Percentiles rank a stretch among this genome's conserved stretches.
Evolutionary conservation across 192 early-diverging fungal species (phyloP).

Genomic region (Coemansia sp.): DNA sequence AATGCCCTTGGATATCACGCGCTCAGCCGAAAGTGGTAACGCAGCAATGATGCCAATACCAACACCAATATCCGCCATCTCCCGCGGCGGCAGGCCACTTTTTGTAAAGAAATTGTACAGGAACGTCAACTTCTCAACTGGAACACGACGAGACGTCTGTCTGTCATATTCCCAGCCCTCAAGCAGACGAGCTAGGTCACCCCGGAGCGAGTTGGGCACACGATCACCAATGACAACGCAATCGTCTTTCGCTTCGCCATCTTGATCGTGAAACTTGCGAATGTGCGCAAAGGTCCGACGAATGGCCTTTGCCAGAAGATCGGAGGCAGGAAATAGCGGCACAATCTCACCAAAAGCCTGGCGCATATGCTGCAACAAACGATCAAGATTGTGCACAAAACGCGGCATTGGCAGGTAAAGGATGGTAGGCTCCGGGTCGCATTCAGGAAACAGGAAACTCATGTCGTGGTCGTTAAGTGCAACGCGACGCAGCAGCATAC

Average conservation of each 20-base stretch:
- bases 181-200: conserved; percentile 30
- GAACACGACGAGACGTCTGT: conserved; percentile 34
- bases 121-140: conserved; percentile 37
- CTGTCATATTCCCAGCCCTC: conserved; percentile 49
- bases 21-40: conserved; percentile 31
- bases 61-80: conserved; percentile 43
- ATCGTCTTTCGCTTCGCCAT: conserved; percentile 2
- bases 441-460: conserved; percentile 47
- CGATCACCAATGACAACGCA: conserved; percentile 17
- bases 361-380: conserved; percentile 37
- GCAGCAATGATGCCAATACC: conserved; percentile 39
- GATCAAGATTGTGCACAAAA: conserved; percentile 46
- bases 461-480: conserved; percentile 47
- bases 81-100: conserved; percentile 21
- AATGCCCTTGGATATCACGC: conserved; percentile 33
- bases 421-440: conserved; percentile 49
- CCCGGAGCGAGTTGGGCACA: conserved; percentile 31
- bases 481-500: conserved; percentile 39
- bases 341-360: conserved; percentile 46
- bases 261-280: conserved; percentile 17
- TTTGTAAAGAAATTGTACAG: conserved; percentile 46
- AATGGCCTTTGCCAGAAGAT: conserved; percentile 30
- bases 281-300: conserved; percentile 42
- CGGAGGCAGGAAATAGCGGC: conserved; percentile 33
- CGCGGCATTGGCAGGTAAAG: conserved; percentile 50